A percentile compares a stretch with the other conserved stretches of the same genome.
These are phyloP conservation scores for Pezicula rhizophila DNA, from an alignment of 2,329 filamentous ascomycete genomes.

Conservation along the genomic window DNA sequence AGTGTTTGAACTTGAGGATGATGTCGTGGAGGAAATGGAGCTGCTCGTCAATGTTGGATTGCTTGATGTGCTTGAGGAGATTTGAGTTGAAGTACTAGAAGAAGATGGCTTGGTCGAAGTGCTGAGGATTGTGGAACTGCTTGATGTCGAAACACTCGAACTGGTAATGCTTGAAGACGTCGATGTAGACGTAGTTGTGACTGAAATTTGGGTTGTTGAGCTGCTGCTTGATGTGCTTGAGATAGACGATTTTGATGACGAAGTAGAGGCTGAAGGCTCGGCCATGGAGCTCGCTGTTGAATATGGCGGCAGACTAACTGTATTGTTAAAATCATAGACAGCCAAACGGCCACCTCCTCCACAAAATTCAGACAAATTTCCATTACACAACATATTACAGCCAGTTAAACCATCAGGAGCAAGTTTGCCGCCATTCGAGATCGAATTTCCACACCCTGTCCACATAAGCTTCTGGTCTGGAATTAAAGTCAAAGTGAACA, in stretches of 20 bases:
- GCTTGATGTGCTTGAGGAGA: background rate
- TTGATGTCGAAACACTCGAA: background rate
- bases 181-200: too few relatives aligned
- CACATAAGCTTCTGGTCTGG: background rate
- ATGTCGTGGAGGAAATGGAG: background rate
- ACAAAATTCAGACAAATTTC: conserved; percentile 21
- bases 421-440: conserved; percentile 10
- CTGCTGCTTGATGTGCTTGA: background rate
- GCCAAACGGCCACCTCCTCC: conserved; percentile 16
- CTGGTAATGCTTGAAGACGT: too few relatives aligned
- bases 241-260: background rate
- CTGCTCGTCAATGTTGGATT: background rate
- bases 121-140: background rate
- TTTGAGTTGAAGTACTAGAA: background rate
- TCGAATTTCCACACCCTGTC: conserved; percentile 12
- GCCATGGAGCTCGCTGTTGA: conserved; percentile 3
- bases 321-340: conserved; percentile 12
- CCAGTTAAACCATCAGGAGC: conserved; percentile 15
- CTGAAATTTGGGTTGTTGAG: background rate
- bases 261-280: background rate
- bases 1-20: background rate
- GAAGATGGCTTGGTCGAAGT: background rate
- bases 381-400: conserved; percentile 25
- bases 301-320: conserved; percentile 7
- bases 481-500: background rate